These are phyloP conservation scores for Ogataea paradorogensis DNA, from an alignment of 805 yeast genomes.

Conservation along the genomic window DNA sequence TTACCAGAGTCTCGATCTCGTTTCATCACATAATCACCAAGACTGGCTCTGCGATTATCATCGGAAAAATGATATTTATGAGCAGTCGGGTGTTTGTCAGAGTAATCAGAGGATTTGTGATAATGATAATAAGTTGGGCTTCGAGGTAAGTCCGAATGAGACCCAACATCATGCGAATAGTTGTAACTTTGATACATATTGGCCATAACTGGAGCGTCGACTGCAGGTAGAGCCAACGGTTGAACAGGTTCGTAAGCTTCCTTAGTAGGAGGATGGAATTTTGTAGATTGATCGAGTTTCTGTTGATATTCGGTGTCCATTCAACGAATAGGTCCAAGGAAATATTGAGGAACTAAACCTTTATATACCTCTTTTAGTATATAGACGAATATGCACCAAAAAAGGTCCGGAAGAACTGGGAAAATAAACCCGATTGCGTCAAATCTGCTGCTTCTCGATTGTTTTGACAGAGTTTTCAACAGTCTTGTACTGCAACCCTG, in stretches of 20 bases:
- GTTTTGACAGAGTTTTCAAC: neutral
- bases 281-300: too few species aligned
- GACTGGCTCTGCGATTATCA: slow-evolving; percentile 3
- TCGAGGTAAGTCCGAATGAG: neutral
- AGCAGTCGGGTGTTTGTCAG: neutral
- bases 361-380: too few species aligned
- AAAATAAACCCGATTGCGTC: slow-evolving; percentile 2
- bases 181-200: neutral
- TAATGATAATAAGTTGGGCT: slow-evolving; percentile 5
- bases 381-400: too few species aligned
- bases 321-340: too few species aligned
- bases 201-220: neutral
- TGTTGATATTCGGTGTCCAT: too few species aligned
- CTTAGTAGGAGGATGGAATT: neutral
- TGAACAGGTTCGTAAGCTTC: neutral
- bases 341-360: too few species aligned
- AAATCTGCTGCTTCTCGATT: slow-evolving; percentile 4
- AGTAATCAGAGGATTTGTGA: neutral
- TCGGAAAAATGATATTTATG: neutral
- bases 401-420: neutral
- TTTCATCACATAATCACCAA: slow-evolving; percentile 2
- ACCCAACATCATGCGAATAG: neutral
- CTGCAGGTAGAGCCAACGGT: neutral
- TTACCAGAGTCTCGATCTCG: neutral
- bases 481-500: neutral